Evolutionary conservation across 1,284 basidiomycete species (phyloP), one percentile per base, ranked within the genome.

Genomic region (Trichosporon faecale): DNA sequence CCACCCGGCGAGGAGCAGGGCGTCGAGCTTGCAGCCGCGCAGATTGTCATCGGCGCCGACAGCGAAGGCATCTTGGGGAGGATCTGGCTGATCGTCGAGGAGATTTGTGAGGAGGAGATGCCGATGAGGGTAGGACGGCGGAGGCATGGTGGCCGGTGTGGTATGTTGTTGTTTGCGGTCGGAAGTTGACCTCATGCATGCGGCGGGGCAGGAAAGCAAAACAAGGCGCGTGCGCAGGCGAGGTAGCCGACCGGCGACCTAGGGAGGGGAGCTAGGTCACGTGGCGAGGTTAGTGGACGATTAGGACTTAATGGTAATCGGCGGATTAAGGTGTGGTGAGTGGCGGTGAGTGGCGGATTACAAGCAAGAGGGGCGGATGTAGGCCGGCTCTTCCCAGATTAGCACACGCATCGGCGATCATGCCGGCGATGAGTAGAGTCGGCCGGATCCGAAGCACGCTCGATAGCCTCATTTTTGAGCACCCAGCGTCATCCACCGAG

Each of bases 51-150:
- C 66, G 4, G 61, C 64, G 0, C 44, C 18, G 12, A 75, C 69
- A 2, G 65, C 60, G 31, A 76, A 77, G 1, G 70, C 64, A 27
- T 73, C 73, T 14, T 67, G 49, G 0, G 64, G 65, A 2, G 65
- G 66, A 1, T 57, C 33, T 0, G 70, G 33, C 21, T 71, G 72
- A 4, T 66, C 66, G 8, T 73, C 68, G 46, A 77, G 73, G n/a
- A 77, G 64, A 7, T 68, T 66, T 5, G 68, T 67, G 27, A 75
- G 68, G 16, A 74, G 68, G 33, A 75, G 70, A 66, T 76, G 72
- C n/a, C 76, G 70, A 40, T 75, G 66, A 8, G 67, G 66, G 63
- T 75, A 76, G n/a, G 73, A 74, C 12, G 72, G 75, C 2, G 73
- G 73, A n/a, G 70, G 66, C 76, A 77, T 77, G 44, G 65, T 21